phyloP scores from a whole-genome alignment of 1,284 basidiomycete genomes.

The Heimioporus punctisporus region DNA sequence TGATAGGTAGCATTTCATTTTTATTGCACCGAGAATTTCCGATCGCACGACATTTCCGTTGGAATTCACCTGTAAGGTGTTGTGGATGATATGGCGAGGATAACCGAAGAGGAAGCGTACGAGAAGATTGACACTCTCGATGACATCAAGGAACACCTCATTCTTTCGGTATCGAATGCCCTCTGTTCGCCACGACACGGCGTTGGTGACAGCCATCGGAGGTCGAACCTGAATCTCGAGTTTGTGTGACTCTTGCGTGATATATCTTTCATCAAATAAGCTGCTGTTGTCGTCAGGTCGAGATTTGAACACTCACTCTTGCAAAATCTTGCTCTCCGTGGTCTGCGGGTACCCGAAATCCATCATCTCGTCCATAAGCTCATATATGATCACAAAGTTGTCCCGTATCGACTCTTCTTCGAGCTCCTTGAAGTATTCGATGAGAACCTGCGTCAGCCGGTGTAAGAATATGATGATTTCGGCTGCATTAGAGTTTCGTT shows the following conservation, averaged over 20 bases:
- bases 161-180: slow-evolving; percentile 99
- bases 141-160: slow-evolving; percentile 98
- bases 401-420: slow-evolving; percentile 99
- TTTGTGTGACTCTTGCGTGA: slow-evolving; percentile 99
- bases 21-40: slow-evolving; percentile 96
- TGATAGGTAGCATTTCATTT: slow-evolving; percentile 99
- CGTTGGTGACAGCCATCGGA: slow-evolving; percentile 98
- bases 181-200: slow-evolving; percentile 98
- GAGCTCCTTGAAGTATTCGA: slow-evolving; percentile 99
- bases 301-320: slow-evolving; percentile 68
- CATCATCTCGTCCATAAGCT: slow-evolving; percentile 99
- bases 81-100: too few relatives aligned
- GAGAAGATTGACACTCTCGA: slow-evolving; percentile 97
- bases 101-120: slow-evolving; percentile 47
- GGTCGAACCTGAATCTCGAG: slow-evolving; percentile 96
- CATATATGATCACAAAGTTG: slow-evolving; percentile 98
- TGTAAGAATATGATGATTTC: slow-evolving; percentile 98
- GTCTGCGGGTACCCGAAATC: slow-evolving; percentile 99
- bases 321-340: slow-evolving; percentile 98
- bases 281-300: background rate
- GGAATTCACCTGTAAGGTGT: slow-evolving; percentile 94
- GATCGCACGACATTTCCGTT: slow-evolving; percentile 97
- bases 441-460: slow-evolving; percentile 85
- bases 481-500: slow-evolving; percentile 95
- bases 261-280: slow-evolving; percentile 76